Evolutionary conservation across 2,329 filamentous ascomycete species (phyloP).

Genomic region (Talaromyces sp.): DNA sequence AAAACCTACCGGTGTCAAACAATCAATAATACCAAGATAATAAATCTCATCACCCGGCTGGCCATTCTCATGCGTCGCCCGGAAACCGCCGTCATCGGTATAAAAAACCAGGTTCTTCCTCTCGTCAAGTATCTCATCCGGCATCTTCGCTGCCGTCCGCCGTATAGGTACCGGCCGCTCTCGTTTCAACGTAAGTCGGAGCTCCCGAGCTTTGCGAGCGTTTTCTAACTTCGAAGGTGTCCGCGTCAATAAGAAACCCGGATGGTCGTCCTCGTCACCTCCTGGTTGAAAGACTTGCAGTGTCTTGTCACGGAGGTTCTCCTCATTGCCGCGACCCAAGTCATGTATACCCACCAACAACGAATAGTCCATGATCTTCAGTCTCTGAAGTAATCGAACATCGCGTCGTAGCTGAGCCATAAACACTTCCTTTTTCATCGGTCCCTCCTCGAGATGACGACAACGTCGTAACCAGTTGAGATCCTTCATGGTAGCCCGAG

Average conservation of each 20-base stretch:
- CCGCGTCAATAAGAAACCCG: slow-evolving; percentile 64
- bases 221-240: slow-evolving; percentile 93
- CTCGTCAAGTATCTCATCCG: slow-evolving; percentile 75
- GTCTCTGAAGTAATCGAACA: slow-evolving; percentile 74
- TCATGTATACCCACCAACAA: slow-evolving; percentile 93
- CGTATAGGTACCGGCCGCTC: slow-evolving; percentile 93
- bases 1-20: slow-evolving; percentile 86
- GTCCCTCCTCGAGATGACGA: slow-evolving; percentile 79
- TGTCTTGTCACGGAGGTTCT: slow-evolving; percentile 85
- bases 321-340: slow-evolving; percentile 81
- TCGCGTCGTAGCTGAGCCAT: slow-evolving; percentile 83
- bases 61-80: slow-evolving; percentile 87
- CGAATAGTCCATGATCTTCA: slow-evolving; percentile 99
- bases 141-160: slow-evolving; percentile 77
- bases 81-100: slow-evolving; percentile 86
- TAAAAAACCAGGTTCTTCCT: slow-evolving; percentile 81
- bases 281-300: slow-evolving; percentile 91
- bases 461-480: slow-evolving; percentile 90
- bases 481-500: slow-evolving; percentile 89
- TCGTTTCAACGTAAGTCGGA: slow-evolving; percentile 85
- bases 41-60: slow-evolving; percentile 85
- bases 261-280: slow-evolving; percentile 61
- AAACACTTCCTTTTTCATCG: slow-evolving; percentile 81
- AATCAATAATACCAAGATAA: slow-evolving; percentile 97
- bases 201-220: slow-evolving; percentile 80